phyloP scores from a whole-genome alignment of 2,329 filamentous ascomycete genomes.

The Calonectria ilicicola region DNA sequence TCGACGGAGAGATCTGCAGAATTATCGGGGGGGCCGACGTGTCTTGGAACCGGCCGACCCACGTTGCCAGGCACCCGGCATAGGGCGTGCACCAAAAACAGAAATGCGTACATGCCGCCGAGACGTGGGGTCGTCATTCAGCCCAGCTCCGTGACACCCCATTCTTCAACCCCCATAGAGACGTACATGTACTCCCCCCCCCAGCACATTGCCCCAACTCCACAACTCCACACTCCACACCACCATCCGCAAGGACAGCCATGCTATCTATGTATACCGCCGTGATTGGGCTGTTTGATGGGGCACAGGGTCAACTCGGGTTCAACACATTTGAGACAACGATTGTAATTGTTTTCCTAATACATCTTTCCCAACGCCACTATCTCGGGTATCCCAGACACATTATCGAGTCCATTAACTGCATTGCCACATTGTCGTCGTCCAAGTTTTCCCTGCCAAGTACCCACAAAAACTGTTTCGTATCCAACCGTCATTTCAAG shows the following conservation, averaged over 20 bases:
- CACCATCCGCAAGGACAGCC: not conserved
- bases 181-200: too few species aligned
- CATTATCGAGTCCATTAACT: not conserved
- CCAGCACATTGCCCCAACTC: not conserved
- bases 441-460: not conserved
- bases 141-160: not conserved
- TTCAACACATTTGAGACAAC: not conserved
- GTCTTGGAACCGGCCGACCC: not conserved
- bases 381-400: conserved; percentile 19
- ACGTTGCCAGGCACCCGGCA: not conserved
- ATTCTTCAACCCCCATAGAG: not conserved
- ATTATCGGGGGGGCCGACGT: not conserved
- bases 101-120: not conserved
- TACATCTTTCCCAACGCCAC: not conserved
- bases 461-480: not conserved
- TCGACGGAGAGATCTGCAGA: conserved; percentile 3
- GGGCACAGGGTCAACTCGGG: not conserved
- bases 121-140: not conserved
- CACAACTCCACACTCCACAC: not conserved
- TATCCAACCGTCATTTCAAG: not conserved
- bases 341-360: not conserved
- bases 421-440: not conserved
- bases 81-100: not conserved
- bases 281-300: not conserved
- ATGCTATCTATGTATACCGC: not conserved